Evolutionary conservation across 1,284 basidiomycete species (phyloP), one percentile per base, ranked within the genome.

Genomic region (Anthracocystis walkeri): DNA sequence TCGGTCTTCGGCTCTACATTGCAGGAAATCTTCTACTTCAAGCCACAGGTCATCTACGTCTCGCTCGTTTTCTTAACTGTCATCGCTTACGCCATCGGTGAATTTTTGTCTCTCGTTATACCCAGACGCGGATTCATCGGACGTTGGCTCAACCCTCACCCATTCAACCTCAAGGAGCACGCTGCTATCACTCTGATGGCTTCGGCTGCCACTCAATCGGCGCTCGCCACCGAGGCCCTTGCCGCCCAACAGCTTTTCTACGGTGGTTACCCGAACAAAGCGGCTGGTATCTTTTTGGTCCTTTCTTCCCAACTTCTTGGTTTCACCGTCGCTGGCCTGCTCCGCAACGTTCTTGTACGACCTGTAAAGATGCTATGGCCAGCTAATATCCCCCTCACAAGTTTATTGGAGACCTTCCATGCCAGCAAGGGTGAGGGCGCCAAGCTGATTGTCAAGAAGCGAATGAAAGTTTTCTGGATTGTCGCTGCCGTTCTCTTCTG

Each of bases 281-380:
- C 59, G 14, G 62, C 69, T 33, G 69, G 58, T 49, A 66, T 91
- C 38, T 87, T 91, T n/a, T 88, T 89, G 0, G 90, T 89, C 0
- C 89, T 91, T 82, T 90, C 90, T 0, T 90, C 90, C 0, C 89
- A 89, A 8, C 89, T 89, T 66, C 90, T 91, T 80, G 90, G 90
- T 86, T 90, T 90, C 76, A 90, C 90, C 14, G 84, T 91, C 3
- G 88, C 90, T 40, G 59, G 65, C 11, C 40, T 77, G n/a, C 58
- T 75, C 21, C 61, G 72, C 4, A 49, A 31, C 55, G 60, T 75
- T 20, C 49, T 67, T 25, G 73, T 75, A n/a, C 61, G 65, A 41
- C 73, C 73, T 10, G 56, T 57, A 31, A 62, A 61, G 54, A 41
- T 87, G 88, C 89, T 69, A 7, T 84, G 64, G 69, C 79, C 73